phyloP scores from a whole-genome alignment of 352 stramenopile genomes.

The Thraustotheca clavata region DNA sequence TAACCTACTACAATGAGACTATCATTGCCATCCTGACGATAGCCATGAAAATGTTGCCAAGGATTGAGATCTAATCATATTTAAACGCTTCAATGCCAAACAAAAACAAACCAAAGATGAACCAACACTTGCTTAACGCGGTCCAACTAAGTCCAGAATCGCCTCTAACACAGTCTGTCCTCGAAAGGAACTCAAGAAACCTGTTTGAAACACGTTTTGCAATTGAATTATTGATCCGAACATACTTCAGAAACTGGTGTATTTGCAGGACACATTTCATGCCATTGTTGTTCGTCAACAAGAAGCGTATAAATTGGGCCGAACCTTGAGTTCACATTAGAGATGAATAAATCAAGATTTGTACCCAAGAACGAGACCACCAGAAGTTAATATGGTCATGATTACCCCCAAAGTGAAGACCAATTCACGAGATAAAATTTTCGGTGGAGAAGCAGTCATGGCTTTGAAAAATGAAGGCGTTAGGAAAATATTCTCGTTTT shows the following conservation, averaged over 20 bases:
- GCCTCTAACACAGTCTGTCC: constrained; percentile 13
- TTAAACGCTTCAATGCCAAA: too few relatives aligned
- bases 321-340: background rate
- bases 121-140: constrained; percentile 18
- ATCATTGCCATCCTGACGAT: constrained; percentile 4
- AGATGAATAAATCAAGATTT: background rate
- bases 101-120: too few relatives aligned
- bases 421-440: constrained; percentile 24
- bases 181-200: constrained; percentile 2
- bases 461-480: background rate
- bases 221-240: constrained; percentile 14
- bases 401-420: background rate
- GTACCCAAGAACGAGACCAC: background rate
- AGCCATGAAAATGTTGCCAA: constrained; percentile 18
- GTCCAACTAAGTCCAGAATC: constrained; percentile 2
- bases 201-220: constrained; percentile 11
- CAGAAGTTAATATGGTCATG: constrained; percentile 2
- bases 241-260: background rate
- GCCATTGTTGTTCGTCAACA: constrained; percentile 15
- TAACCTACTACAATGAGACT: constrained; percentile 3
- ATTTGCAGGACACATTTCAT: constrained; percentile 17
- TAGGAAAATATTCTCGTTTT: background rate
- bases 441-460: too few relatives aligned
- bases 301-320: constrained; percentile 11
- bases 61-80: constrained; percentile 17